Conservation (phyloP, 192 early-diverging fungal genomes). For the Linnemannia hyalina region DNA sequence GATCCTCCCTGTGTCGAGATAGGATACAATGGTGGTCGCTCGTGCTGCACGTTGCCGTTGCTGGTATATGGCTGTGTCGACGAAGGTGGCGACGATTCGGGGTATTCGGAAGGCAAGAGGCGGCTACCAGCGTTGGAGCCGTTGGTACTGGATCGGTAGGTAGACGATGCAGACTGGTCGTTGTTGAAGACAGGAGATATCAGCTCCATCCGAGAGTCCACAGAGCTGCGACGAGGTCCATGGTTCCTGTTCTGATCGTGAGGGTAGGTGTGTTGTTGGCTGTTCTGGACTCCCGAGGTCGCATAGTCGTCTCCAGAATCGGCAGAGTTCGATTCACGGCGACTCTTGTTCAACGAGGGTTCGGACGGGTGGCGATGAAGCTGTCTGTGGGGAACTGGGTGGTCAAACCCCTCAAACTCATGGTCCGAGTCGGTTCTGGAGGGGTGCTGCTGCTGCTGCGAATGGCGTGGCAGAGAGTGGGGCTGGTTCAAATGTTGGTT, state of each 20-base stretch:
- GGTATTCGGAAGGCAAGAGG: background rate
- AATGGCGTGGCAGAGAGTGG: background rate
- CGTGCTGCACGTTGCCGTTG: background rate
- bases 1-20: slow-evolving; percentile 21
- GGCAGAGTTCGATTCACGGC: slow-evolving; percentile 17
- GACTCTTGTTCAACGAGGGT: slow-evolving; percentile 2
- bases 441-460: background rate
- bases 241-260: background rate
- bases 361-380: slow-evolving; percentile 32
- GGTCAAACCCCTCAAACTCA: background rate
- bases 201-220: background rate
- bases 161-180: background rate
- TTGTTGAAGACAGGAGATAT: background rate
- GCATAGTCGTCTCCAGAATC: slow-evolving; percentile 32
- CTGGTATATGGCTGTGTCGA: background rate
- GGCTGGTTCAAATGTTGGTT: background rate
- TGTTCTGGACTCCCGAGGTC: background rate
- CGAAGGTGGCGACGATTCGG: background rate
- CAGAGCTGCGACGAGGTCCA: background rate
- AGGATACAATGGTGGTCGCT: slow-evolving; percentile 22
- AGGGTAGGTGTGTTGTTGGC: background rate
- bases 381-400: background rate
- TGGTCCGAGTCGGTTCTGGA: slow-evolving; percentile 19
- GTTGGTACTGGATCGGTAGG: background rate
- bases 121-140: background rate